Percentiles rank a stretch among this genome's conserved stretches.
These are phyloP conservation scores for Cubamyces lactineus DNA, from an alignment of 768 basidiomycete genomes.

Conservation along the genomic window DNA sequence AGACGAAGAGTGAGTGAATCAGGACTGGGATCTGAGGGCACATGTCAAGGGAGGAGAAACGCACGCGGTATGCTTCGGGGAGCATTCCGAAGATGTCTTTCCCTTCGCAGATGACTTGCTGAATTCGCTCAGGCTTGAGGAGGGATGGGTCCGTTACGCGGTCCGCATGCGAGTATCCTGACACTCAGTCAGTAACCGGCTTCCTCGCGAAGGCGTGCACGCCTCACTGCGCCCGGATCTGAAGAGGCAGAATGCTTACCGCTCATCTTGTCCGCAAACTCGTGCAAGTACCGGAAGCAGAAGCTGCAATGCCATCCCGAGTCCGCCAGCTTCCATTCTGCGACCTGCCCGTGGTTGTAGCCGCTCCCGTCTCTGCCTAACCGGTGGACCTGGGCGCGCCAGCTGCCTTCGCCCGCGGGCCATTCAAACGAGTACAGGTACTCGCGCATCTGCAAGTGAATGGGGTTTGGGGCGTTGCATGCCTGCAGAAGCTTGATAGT, in stretches of 20 bases:
- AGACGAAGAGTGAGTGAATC: neutral
- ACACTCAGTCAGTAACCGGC: conserved; percentile 33
- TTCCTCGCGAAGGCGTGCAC: neutral
- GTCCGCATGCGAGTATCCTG: conserved; percentile 59
- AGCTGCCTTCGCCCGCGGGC: conserved; percentile 55
- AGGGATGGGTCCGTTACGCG: conserved; percentile 55
- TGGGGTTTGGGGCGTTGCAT: conserved; percentile 54
- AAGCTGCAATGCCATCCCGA: conserved; percentile 74
- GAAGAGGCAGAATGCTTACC: conserved; percentile 17
- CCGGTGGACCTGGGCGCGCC: conserved; percentile 57
- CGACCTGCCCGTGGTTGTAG: conserved; percentile 55
- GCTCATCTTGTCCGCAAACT: conserved; percentile 61
- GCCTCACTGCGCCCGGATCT: neutral
- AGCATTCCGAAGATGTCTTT: conserved; percentile 69
- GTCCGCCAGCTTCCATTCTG: conserved; percentile 55
- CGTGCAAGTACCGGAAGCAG: conserved; percentile 62
- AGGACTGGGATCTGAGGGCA: neutral
- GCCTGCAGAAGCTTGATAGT: conserved; percentile 53
- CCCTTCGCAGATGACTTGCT: conserved; percentile 59
- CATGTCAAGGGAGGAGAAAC: conserved; percentile 27
- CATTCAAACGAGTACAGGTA: conserved; percentile 67
- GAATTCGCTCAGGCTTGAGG: conserved; percentile 54
- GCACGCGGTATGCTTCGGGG: conserved; percentile 61
- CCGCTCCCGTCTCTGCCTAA: conserved; percentile 44
- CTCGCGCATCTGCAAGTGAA: conserved; percentile 65